A percentile compares a stretch with the other conserved stretches of the same genome.
These are phyloP conservation scores for Pachyrhizus erosus DNA, from an alignment of 306 rosid species.

Conservation along the genomic window DNA sequence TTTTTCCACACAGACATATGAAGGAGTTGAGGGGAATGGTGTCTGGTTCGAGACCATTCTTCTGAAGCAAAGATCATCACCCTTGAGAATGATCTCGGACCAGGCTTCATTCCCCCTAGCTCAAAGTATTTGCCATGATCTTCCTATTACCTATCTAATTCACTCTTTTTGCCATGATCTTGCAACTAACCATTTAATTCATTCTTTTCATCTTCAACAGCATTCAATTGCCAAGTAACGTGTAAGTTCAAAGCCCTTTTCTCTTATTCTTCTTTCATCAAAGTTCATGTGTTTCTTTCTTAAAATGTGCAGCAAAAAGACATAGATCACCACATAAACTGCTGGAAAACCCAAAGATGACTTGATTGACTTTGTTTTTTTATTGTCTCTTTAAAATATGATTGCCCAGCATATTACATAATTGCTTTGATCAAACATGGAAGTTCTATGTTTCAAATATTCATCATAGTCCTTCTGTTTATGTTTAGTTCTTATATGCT, in stretches of 20 bases:
- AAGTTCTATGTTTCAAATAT: constrained; percentile 23
- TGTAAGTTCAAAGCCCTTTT: constrained; percentile 45
- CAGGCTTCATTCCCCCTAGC: constrained; percentile 99
- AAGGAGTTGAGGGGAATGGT: constrained; percentile 87
- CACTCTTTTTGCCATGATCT: not conserved
- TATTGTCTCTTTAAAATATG: not conserved
- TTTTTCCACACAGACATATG: constrained; percentile 29
- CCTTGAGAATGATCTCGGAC: constrained; percentile 79
- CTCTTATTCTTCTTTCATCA: constrained; percentile 8
- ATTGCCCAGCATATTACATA: not conserved
- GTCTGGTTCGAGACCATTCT: constrained; percentile 92
- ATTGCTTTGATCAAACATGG: constrained; percentile 33
- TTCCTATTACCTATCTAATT: constrained; percentile 13
- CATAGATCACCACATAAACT: constrained; percentile 2
- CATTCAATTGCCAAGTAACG: constrained; percentile 22
- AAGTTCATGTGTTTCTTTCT: constrained; percentile 18
- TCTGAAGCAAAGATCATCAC: constrained; percentile 1
- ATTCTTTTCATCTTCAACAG: constrained; percentile 11
- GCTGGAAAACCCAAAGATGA: constrained; percentile 15
- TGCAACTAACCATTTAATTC: constrained; percentile 16
- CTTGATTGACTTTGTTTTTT: not conserved
- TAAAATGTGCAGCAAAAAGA: not conserved
- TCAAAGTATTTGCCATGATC: constrained; percentile 5
- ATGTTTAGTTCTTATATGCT: not conserved
- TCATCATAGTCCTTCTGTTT: constrained; percentile 19